Evolutionary conservation across 208 protist species (phyloP).

Genomic region (Histomonas meleagridis): DNA sequence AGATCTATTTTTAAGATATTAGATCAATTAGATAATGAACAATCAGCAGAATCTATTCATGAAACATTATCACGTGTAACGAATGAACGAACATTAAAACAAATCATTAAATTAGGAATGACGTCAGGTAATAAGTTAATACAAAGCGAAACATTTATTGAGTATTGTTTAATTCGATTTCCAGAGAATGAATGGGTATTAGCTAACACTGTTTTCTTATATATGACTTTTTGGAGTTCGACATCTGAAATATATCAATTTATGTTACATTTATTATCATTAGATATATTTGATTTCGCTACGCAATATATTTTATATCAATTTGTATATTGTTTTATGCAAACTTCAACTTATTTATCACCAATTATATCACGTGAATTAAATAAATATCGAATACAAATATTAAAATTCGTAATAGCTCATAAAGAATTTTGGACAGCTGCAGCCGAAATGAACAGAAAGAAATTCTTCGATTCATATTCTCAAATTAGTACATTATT

Average conservation of each 20-base stretch:
- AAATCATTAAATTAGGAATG: neutral
- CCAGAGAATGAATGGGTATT: neutral
- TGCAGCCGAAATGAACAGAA: neutral
- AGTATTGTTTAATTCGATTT: neutral
- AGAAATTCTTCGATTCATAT: neutral
- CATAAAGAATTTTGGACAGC: neutral
- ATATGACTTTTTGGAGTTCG: neutral
- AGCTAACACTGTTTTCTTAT: neutral
- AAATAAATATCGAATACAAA: neutral
- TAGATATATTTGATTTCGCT: neutral
- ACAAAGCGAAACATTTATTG: neutral
- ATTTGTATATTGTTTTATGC: neutral
- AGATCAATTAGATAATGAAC: neutral
- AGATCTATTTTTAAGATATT: neutral
- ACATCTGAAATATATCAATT: neutral
- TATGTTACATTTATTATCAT: neutral
- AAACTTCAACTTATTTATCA: neutral
- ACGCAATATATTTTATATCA: neutral
- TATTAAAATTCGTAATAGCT: neutral
- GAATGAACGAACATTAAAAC: neutral
- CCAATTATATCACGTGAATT: neutral
- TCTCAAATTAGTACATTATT: neutral
- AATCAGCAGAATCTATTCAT: neutral
- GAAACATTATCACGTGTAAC: neutral
- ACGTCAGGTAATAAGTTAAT: neutral